Evolutionary conservation across 306 rosid species (phyloP), one percentile per base, ranked within the genome.

Genomic region (Trichosanthes truncata): DNA sequence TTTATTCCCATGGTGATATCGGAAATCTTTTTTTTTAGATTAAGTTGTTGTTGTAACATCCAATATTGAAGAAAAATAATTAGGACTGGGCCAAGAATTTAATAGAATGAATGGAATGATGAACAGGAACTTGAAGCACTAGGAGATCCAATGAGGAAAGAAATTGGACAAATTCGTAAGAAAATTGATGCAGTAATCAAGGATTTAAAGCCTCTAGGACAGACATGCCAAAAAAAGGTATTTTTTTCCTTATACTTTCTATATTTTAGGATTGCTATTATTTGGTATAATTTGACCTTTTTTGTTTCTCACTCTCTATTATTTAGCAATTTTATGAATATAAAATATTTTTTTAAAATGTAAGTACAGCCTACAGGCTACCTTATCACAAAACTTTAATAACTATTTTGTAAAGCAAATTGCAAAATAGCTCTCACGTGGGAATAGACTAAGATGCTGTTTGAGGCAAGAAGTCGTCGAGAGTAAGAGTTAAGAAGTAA

Each of bases 171-270:
- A 21, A 92, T 96, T 78, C 80, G 99, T 46, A 96, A 96, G 91
- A 96, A 83, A 90, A 93, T 96, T 35, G 99, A 96, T 85, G 38
- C 84, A 17, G 84, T 90, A 40, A 93, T 90, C 96, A 96, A 93
- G 87, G 99, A 96, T 84, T 88, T 96, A 82, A 93, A 91, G 88
- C 99, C 99, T 63, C 88, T 93, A 67, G 98, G 99, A 74, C 92
- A 84, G 41, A 87, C 90, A 33, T 93, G 96, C 89, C 99, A 91
- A 68, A 96, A 86, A 87, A 96, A 90, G 97, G 99, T 95, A 1
- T 0, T n/a, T 6, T 5, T 3, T 41, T 38, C 1, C 33, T 29
- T 49, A 13, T 49, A 3, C 20, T 49, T 49, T 36, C 40, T 36
- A 5, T 36, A 49, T 15, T 49, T 49, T 13, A 13, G 20, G 21